These are phyloP conservation scores for Amanita exitialis DNA, from an alignment of 768 basidiomycete species.

Conservation along the genomic window DNA sequence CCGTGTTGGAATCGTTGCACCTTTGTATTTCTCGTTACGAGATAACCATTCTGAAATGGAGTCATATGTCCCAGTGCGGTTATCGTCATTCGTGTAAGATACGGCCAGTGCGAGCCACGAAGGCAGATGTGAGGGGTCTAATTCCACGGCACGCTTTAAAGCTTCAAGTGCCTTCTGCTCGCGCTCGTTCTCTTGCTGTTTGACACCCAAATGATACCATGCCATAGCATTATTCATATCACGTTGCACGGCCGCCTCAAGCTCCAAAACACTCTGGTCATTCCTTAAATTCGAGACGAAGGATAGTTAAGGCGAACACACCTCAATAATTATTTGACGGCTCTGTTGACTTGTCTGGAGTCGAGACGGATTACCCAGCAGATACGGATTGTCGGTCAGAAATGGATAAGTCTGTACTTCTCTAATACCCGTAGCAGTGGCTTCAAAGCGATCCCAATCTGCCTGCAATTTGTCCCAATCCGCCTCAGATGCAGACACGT, in stretches of 20 bases:
- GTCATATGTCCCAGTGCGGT: constrained; percentile 62
- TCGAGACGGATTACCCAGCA: constrained; percentile 49
- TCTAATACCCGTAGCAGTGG: constrained; percentile 54
- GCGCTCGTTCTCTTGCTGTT: constrained; percentile 96
- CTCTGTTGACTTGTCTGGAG: constrained; percentile 30
- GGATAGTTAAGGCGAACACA: constrained; percentile 13
- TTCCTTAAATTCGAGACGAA: constrained; percentile 10
- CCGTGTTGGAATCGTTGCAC: constrained; percentile 31
- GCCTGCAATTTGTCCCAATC: constrained; percentile 62
- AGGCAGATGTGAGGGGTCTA: constrained; percentile 66
- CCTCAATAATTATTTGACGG: constrained; percentile 31
- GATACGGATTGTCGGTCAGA: constrained; percentile 70
- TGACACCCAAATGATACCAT: constrained; percentile 92
- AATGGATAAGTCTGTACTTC: constrained; percentile 56
- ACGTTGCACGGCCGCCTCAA: constrained; percentile 83
- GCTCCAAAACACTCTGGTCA: constrained; percentile 68
- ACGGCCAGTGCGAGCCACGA: constrained; percentile 90
- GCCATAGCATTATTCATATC: constrained; percentile 59
- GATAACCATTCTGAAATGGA: constrained; percentile 82
- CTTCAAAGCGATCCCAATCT: constrained; percentile 80
- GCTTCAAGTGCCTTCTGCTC: constrained; percentile 87
- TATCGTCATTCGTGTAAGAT: constrained; percentile 83
- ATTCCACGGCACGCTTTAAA: constrained; percentile 65
- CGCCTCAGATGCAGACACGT: not conserved
- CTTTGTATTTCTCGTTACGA: constrained; percentile 47